Conservation (phyloP, 352 stramenopile species). For the Pythium aphanidermatum region DNA sequence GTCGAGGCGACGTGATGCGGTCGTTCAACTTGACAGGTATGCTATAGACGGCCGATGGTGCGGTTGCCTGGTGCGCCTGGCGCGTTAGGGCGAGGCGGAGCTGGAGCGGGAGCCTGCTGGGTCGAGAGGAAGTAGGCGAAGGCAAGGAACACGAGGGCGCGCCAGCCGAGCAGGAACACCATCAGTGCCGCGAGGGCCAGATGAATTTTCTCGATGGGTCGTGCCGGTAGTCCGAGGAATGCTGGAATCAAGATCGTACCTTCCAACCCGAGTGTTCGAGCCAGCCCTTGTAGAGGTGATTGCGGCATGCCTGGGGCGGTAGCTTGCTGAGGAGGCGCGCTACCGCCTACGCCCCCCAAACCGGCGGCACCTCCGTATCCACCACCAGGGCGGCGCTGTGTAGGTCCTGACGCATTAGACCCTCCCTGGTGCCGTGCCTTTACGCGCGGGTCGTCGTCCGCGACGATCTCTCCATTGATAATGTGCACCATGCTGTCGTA, state of each 20-base stretch:
- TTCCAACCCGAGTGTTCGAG: conserved; percentile 50
- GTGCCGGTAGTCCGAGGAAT: conserved; percentile 44
- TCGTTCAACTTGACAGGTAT: too few relatives aligned
- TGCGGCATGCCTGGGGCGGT: conserved; percentile 1
- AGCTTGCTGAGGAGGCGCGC: too few relatives aligned
- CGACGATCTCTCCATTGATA: conserved; percentile 85
- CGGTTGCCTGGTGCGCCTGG: not conserved
- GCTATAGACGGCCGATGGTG: conserved; percentile 14
- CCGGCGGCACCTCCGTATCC: not conserved
- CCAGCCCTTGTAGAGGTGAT: conserved; percentile 43
- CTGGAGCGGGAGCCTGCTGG: conserved; percentile 25
- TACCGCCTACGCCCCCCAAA: not conserved
- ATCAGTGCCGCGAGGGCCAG: conserved; percentile 50
- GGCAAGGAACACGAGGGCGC: conserved; percentile 59
- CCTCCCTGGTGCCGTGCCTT: conserved; percentile 19
- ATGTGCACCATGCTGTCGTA: conserved; percentile 71
- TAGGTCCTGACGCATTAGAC: not conserved
- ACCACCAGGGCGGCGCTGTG: conserved; percentile 8
- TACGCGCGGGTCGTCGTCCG: conserved; percentile 77
- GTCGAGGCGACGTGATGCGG: too few relatives aligned
- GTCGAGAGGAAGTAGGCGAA: conserved; percentile 61
- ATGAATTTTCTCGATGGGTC: conserved; percentile 66
- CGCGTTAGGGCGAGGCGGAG: conserved; percentile 7
- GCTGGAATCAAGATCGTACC: conserved; percentile 54
- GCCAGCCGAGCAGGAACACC: conserved; percentile 59